Conservation (phyloP, 2,329 filamentous ascomycete genomes). For the Sphaerostilbella broomeana region DNA sequence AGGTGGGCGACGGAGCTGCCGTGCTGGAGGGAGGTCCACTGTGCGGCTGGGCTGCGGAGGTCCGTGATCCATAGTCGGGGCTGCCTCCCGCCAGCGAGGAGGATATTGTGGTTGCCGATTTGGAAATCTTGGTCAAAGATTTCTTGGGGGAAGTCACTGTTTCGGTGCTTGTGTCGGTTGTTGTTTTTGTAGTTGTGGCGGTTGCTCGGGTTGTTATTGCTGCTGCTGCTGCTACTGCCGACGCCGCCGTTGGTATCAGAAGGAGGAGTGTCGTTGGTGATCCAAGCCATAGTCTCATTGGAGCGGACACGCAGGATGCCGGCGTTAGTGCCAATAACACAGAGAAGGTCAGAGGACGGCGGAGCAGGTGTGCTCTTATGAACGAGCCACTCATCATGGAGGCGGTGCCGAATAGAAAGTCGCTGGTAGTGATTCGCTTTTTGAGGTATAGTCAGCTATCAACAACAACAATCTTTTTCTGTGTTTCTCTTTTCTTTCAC, state of each 20-base stretch:
- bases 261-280: slow-evolving; percentile 19
- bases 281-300: slow-evolving; percentile 28
- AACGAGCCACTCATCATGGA: slow-evolving; percentile 27
- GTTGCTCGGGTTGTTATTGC: background rate
- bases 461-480: background rate
- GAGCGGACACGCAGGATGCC: slow-evolving; percentile 37
- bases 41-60: slow-evolving; percentile 30
- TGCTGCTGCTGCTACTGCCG: background rate
- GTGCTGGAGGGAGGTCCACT: slow-evolving; percentile 30
- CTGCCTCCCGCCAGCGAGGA: slow-evolving; percentile 47
- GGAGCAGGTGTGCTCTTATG: slow-evolving; percentile 39
- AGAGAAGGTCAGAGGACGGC: slow-evolving; percentile 32
- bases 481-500: too few relatives aligned
- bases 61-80: slow-evolving; percentile 41
- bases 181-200: background rate
- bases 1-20: slow-evolving; percentile 43
- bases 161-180: slow-evolving; percentile 10
- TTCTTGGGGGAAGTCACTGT: slow-evolving; percentile 25
- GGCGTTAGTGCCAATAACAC: slow-evolving; percentile 41
- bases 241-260: background rate
- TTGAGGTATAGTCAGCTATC: background rate
- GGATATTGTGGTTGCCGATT: slow-evolving; percentile 34
- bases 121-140: slow-evolving; percentile 46
- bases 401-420: slow-evolving; percentile 23
- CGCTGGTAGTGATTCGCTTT: slow-evolving; percentile 28